Base-by-base conservation (phyloP, 2,329 filamentous ascomycete genomes). In the Thelonectria olida region DNA sequence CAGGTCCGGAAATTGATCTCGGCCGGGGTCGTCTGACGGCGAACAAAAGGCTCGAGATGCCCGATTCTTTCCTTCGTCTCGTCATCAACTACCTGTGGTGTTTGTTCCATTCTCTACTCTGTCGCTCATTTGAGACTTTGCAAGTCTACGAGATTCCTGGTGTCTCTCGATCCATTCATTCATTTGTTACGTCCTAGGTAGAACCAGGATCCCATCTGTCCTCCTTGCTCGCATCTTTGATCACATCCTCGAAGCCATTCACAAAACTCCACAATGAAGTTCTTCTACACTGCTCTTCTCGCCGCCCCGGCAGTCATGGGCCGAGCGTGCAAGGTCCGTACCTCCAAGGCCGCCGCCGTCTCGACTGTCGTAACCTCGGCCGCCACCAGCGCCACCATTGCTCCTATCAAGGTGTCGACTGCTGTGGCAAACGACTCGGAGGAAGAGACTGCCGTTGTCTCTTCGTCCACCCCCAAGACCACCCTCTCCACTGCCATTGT, bases 261-360 rank as follows among this genome's bases (percentile, higher is more conserved):
- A 52, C 45, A 12, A 34, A 52, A 34, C 47, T 60, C 50, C 65
- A 71, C 38, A 2, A 72, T 72, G 69, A 72, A 72, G 69, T 68
- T 72, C 62, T 34, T 65, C 42, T 62, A 69, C 28, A 61, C 69
- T 25, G 38, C 70, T 23, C 67, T 72, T 5, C 54, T 70, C 42
- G 67, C 67, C 58, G 65, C 57, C 51, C 69, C 69, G 9, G 69
- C 65, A 22, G 69, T 72, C 22, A 71, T 72, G 69, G 69, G 69
- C 50, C 68, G 69, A 19, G 67, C 68, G 25, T 72, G 69, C 63
- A 62, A 59, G 41, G 34, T 41, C 22, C 65, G 55, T 28, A 62
- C 60, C 42, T 61, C 7, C 61, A 62, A 41, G 44, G 57, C 23
- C 44, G 56, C 4, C 44, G 41, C 9, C 31, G 36, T 54, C 23